A percentile compares a stretch with the other conserved stretches of the same genome.
Conservation (phyloP, 805 yeast species). For the Alloascoidea hylecoeti region DNA sequence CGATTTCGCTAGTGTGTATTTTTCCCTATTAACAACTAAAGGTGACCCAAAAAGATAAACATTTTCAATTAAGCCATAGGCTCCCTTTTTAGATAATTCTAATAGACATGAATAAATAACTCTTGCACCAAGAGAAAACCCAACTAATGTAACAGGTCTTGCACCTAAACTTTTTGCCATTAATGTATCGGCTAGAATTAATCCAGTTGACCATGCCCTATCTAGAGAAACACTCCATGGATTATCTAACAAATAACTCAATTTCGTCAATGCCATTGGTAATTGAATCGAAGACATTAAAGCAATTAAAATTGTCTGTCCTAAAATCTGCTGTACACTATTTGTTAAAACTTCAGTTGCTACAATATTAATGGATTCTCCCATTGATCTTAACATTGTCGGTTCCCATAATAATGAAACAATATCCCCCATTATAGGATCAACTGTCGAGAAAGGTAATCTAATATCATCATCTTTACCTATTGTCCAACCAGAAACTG, state of each 20-base stretch:
- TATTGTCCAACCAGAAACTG: conserved; percentile 96
- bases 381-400: conserved; percentile 88
- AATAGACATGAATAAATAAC: conserved; percentile 7
- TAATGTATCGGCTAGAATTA: conserved; percentile 9
- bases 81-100: conserved; percentile 5
- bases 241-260: conserved; percentile 7
- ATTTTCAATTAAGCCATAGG: conserved; percentile 8
- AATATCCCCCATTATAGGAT: conserved; percentile 95
- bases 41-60: conserved; percentile 8
- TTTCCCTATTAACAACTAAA: conserved; percentile 3
- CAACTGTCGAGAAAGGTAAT: conserved; percentile 90
- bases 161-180: conserved; percentile 7
- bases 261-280: conserved; percentile 7
- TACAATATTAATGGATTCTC: conserved; percentile 85
- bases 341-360: conserved; percentile 91
- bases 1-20: conserved; percentile 6
- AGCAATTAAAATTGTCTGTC: conserved; percentile 6
- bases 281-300: conserved; percentile 9
- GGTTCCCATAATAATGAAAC: conserved; percentile 95
- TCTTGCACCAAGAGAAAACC: conserved; percentile 10
- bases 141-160: conserved; percentile 9
- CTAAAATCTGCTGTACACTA: conserved; percentile 56
- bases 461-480: conserved; percentile 93
- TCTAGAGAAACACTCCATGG: conserved; percentile 9
- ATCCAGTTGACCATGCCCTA: conserved; percentile 7